Evolutionary conservation across 345 rosid species (phyloP).

Genomic region (Moricandia arvensis): DNA sequence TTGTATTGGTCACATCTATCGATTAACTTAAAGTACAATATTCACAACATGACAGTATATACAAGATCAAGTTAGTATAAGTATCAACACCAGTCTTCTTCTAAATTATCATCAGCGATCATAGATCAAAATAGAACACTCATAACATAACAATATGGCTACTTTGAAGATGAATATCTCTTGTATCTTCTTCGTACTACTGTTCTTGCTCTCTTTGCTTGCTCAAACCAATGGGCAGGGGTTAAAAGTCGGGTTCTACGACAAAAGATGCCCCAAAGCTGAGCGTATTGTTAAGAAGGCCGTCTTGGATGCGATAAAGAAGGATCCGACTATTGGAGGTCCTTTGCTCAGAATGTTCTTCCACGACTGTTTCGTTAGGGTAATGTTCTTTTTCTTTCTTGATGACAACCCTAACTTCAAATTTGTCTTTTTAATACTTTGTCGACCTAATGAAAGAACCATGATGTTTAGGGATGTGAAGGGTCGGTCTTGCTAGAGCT

Average conservation of each 20-base stretch:
- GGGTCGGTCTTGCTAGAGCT: constrained; percentile 69
- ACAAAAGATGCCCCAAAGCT: constrained; percentile 46
- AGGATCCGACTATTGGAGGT: constrained; percentile 49
- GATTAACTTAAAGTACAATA: not conserved
- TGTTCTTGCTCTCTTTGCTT: constrained; percentile 27
- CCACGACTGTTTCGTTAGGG: constrained; percentile 82
- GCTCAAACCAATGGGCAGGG: constrained; percentile 24
- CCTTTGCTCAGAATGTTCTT: constrained; percentile 74
- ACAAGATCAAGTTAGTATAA: constrained; percentile 7
- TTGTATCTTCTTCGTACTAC: constrained; percentile 21
- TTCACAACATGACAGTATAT: not conserved
- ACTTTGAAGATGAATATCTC: constrained; percentile 33
- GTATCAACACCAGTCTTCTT: constrained; percentile 6
- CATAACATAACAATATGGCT: constrained; percentile 29
- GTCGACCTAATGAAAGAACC: not conserved
- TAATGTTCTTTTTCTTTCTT: constrained; percentile 23
- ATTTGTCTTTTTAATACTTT: not conserved
- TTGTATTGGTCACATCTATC: not conserved
- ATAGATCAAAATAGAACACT: constrained; percentile 1
- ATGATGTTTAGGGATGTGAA: constrained; percentile 68
- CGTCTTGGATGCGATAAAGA: constrained; percentile 35
- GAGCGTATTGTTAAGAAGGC: constrained; percentile 46
- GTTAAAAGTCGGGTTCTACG: constrained; percentile 58
- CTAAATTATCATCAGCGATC: not conserved
- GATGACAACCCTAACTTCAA: not conserved